A percentile compares a stretch with the other conserved stretches of the same genome.
Conservation (phyloP, 805 yeast species). For the Torulaspora franciscae region DNA sequence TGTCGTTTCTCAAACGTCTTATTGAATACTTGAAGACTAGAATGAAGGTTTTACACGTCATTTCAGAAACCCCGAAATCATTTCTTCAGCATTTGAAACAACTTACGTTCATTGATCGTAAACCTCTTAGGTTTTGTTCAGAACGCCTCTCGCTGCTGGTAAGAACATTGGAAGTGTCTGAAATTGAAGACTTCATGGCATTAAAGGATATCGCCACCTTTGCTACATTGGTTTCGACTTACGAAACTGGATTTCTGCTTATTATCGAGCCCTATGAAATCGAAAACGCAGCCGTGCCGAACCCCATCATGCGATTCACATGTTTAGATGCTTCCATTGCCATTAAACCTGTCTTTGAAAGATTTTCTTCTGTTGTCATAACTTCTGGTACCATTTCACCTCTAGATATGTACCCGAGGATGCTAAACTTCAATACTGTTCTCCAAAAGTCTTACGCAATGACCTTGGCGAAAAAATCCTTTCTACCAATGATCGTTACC, state of each 20-base stretch:
- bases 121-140: conserved; percentile 87
- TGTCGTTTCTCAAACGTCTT: conserved; percentile 85
- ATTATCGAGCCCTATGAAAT: conserved; percentile 95
- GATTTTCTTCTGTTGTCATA: conserved; percentile 85
- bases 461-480: conserved; percentile 89
- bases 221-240: conserved; percentile 93
- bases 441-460: conserved; percentile 92
- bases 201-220: conserved; percentile 93
- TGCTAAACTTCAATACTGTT: conserved; percentile 90
- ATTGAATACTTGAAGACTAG: conserved; percentile 93
- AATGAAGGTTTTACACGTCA: conserved; percentile 95
- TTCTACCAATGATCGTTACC: conserved; percentile 91
- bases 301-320: conserved; percentile 87
- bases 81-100: conserved; percentile 91
- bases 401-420: conserved; percentile 95
- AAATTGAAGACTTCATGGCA: conserved; percentile 88
- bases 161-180: conserved; percentile 78
- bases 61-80: conserved; percentile 94
- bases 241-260: conserved; percentile 86
- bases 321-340: conserved; percentile 98
- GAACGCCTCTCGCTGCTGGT: conserved; percentile 86
- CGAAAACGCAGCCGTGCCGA: conserved; percentile 92
- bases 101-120: conserved; percentile 83
- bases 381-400: conserved; percentile 99
- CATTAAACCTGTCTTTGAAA: conserved; percentile 92